Conservation (phyloP, 441 rosid genomes). For the Metrosideros polymorpha region DNA sequence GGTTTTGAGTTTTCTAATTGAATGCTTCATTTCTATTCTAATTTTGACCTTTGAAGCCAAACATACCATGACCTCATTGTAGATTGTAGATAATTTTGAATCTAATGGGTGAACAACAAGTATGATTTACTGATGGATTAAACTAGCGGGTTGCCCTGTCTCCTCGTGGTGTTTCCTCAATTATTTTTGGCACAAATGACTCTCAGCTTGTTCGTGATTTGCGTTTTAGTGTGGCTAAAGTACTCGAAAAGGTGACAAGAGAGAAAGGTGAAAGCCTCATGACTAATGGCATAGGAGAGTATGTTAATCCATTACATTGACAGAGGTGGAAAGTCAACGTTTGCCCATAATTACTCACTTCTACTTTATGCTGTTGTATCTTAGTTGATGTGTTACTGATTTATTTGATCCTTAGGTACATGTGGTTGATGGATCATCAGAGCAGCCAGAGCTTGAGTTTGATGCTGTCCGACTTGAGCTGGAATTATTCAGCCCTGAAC, state of each 20-base stretch:
- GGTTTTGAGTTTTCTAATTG: background rate
- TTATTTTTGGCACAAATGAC: background rate
- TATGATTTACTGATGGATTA: background rate
- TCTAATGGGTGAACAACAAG: background rate
- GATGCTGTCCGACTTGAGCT: slow-evolving; percentile 95
- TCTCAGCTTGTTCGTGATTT: background rate
- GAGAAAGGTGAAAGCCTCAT: background rate
- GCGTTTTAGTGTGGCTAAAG: background rate
- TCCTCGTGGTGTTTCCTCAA: background rate
- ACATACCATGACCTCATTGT: background rate
- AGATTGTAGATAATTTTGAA: background rate
- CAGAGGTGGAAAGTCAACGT: background rate
- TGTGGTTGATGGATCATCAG: slow-evolving; percentile 84
- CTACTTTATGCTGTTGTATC: background rate
- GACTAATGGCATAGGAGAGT: background rate
- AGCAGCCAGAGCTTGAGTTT: slow-evolving; percentile 80
- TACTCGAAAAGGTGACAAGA: background rate
- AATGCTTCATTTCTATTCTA: background rate
- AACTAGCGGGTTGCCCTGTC: background rate
- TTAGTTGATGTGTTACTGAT: background rate
- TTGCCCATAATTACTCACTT: background rate
- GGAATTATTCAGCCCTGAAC: slow-evolving; percentile 81
- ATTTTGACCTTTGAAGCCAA: background rate
- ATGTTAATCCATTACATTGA: background rate
- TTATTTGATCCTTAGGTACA: slow-evolving; percentile 40